Conservation (phyloP, 1,284 basidiomycete genomes). For the Apiotrichum brassicae region DNA sequence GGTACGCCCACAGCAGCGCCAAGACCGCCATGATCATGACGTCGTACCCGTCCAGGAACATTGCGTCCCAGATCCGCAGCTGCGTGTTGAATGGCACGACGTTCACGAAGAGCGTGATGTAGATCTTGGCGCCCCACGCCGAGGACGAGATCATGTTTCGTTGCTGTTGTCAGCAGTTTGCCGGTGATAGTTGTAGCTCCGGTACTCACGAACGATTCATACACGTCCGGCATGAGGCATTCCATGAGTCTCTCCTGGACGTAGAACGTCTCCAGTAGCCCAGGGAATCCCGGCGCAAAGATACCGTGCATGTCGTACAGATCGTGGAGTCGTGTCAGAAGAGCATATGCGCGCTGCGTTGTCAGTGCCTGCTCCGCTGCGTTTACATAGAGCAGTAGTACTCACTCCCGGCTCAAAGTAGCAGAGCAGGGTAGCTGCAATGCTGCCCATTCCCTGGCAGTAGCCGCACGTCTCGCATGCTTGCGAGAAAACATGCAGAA, state of each 20-base stretch:
- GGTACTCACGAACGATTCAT: constrained; percentile 61
- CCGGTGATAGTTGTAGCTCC: not conserved
- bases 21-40: constrained; percentile 77
- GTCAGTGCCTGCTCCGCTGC: not conserved
- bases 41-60: constrained; percentile 84
- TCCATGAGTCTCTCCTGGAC: constrained; percentile 84
- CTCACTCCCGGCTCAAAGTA: constrained; percentile 77
- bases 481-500: constrained; percentile 85
- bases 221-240: constrained; percentile 80
- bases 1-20: constrained; percentile 80
- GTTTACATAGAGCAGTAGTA: not conserved
- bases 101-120: constrained; percentile 94
- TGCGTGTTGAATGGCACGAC: constrained; percentile 95
- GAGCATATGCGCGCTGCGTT: constrained; percentile 64
- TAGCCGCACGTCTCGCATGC: constrained; percentile 85
- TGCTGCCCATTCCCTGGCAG: constrained; percentile 98
- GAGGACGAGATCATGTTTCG: constrained; percentile 85
- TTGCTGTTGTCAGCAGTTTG: constrained; percentile 46
- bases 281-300: constrained; percentile 92
- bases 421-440: constrained; percentile 88
- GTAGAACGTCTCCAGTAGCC: constrained; percentile 87
- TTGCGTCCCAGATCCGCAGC: constrained; percentile 88
- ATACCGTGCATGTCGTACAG: constrained; percentile 82
- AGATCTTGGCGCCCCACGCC: constrained; percentile 97
- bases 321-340: constrained; percentile 77